Evolutionary conservation across 2,329 filamentous ascomycete species (phyloP).

Genomic region (Aspergillus eucalypticola): DNA sequence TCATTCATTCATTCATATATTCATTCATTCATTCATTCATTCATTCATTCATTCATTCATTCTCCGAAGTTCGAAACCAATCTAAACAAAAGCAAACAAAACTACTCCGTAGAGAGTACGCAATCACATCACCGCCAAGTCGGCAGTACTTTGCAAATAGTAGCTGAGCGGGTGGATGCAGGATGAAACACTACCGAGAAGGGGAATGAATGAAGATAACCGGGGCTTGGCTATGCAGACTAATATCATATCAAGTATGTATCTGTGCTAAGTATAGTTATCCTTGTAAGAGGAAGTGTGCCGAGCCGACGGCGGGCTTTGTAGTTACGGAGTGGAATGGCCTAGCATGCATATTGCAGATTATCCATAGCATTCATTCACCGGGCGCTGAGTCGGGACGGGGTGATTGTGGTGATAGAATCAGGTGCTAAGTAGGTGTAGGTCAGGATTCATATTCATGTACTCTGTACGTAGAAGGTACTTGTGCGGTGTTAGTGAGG

Average conservation of each 20-base stretch:
- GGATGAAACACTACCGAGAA: not conserved
- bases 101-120: not conserved
- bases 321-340: not conserved
- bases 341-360: not conserved
- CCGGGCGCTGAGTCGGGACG: not conserved
- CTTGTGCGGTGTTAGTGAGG: too few species aligned
- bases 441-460: too few species aligned
- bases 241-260: not conserved
- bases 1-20: too few species aligned
- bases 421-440: too few species aligned
- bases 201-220: not conserved
- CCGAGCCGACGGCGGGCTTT: not conserved
- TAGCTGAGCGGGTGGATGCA: not conserved
- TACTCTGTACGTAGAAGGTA: too few species aligned
- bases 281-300: not conserved
- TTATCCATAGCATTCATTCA: not conserved
- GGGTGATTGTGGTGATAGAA: too few species aligned
- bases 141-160: too few species aligned
- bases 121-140: not conserved
- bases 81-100: not conserved
- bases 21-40: too few species aligned
- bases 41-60: not conserved
- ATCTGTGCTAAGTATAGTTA: too few species aligned
- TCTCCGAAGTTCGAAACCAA: not conserved
- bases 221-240: not conserved